These are phyloP conservation scores for Dicorynia guianensis DNA, from an alignment of 306 rosid genomes.

Conservation along the genomic window DNA sequence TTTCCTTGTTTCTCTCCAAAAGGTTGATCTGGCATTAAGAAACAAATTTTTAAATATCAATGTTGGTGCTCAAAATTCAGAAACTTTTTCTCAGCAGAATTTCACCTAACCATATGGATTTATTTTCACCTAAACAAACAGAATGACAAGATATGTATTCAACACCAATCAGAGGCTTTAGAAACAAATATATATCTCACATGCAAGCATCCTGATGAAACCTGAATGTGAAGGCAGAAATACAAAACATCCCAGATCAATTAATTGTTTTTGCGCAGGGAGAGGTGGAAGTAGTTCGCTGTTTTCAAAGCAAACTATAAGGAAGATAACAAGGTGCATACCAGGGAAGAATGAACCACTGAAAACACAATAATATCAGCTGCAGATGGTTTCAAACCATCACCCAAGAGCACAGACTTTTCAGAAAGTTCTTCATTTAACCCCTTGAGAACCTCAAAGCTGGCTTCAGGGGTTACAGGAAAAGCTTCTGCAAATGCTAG, in stretches of 20 bases:
- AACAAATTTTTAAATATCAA: conserved; percentile 45
- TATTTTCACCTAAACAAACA: conserved; percentile 1
- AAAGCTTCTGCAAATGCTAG: conserved; percentile 71
- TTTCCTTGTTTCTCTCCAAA: conserved; percentile 59
- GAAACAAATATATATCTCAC: background rate
- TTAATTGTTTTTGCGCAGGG: conserved; percentile 13
- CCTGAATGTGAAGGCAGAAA: conserved; percentile 9
- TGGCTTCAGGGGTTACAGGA: conserved; percentile 54
- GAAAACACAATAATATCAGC: conserved; percentile 84
- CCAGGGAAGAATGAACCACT: conserved; percentile 77
- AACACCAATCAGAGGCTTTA: conserved; percentile 23
- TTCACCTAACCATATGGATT: conserved; percentile 7
- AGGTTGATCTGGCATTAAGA: conserved; percentile 71
- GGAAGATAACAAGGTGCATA: conserved; percentile 43
- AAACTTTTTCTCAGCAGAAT: background rate
- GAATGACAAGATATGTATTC: conserved; percentile 20
- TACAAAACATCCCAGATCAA: background rate
- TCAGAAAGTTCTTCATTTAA: conserved; percentile 67
- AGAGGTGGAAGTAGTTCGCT: background rate
- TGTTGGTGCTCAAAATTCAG: background rate
- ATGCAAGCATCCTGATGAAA: conserved; percentile 5
- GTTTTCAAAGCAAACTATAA: background rate
- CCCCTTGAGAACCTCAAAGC: conserved; percentile 65
- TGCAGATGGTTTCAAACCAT: conserved; percentile 74
- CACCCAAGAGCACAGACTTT: conserved; percentile 75